These are phyloP conservation scores for Aspergillus fructus DNA, from an alignment of 2,329 filamentous ascomycete species.

Conservation along the genomic window DNA sequence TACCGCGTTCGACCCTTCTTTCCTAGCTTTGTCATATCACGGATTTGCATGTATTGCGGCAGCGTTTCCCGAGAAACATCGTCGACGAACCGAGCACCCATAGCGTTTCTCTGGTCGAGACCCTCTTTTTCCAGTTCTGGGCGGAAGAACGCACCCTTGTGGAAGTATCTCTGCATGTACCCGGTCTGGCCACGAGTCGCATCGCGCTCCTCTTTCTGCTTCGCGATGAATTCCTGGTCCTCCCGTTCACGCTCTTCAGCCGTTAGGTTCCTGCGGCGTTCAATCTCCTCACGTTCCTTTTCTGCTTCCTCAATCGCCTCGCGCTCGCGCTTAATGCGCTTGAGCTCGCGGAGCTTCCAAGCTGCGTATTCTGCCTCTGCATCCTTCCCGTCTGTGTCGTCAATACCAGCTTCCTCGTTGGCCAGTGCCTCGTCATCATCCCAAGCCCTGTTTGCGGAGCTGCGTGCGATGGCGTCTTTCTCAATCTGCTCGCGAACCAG, in stretches of 20 bases:
- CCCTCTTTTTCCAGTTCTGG: constrained; percentile 75
- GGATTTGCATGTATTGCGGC: constrained; percentile 86
- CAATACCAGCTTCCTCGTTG: constrained; percentile 70
- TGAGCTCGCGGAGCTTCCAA: constrained; percentile 91
- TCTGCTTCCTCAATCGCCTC: constrained; percentile 81
- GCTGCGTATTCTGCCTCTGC: constrained; percentile 85
- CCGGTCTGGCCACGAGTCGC: constrained; percentile 75
- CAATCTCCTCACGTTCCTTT: constrained; percentile 82
- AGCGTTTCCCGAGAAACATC: constrained; percentile 82
- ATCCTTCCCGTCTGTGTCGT: constrained; percentile 85
- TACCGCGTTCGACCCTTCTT: constrained; percentile 91
- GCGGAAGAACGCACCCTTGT: constrained; percentile 94
- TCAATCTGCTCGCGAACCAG: constrained; percentile 87
- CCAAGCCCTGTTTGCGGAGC: constrained; percentile 80
- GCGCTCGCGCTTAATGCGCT: constrained; percentile 82
- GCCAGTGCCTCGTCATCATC: constrained; percentile 68
- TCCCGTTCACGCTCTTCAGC: constrained; percentile 83
- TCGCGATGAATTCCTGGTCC: constrained; percentile 73
- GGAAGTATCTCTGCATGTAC: constrained; percentile 94
- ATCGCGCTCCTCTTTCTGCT: constrained; percentile 75
- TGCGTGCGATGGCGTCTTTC: constrained; percentile 72
- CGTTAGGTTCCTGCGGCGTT: constrained; percentile 81
- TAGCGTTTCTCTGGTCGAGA: constrained; percentile 77
- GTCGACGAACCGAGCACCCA: constrained; percentile 79
- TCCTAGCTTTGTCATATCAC: constrained; percentile 91